Conservation (phyloP, 768 basidiomycete species). For the Boletus sensibilis region DNA sequence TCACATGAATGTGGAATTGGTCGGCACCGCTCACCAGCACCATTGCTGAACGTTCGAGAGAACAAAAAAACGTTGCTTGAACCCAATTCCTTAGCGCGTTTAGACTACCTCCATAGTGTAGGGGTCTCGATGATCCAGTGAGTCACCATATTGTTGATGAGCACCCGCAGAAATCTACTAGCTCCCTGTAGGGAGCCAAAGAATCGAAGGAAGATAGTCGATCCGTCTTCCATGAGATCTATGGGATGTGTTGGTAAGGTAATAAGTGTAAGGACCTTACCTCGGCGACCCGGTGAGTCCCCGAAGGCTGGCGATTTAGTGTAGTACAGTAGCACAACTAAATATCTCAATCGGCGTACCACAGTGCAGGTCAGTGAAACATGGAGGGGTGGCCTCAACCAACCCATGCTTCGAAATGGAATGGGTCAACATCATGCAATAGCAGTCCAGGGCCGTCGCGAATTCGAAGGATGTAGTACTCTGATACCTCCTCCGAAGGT, state of each 20-base stretch:
- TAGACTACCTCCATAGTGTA: not conserved
- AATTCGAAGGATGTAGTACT: not conserved
- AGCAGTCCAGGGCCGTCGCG: not conserved
- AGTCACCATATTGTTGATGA: not conserved
- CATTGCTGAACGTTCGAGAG: too few species aligned
- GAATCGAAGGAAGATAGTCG: not conserved
- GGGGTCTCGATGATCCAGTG: not conserved
- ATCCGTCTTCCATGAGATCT: not conserved
- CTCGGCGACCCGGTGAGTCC: not conserved
- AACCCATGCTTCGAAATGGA: not conserved
- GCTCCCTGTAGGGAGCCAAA: not conserved
- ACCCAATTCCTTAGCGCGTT: not conserved
- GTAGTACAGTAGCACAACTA: not conserved
- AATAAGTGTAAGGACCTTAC: not conserved
- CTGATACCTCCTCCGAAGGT: not conserved
- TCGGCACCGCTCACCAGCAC: too few species aligned
- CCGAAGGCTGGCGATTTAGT: not conserved
- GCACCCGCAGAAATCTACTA: not conserved
- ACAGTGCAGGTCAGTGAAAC: not conserved
- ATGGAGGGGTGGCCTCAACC: not conserved
- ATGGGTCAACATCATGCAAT: not conserved
- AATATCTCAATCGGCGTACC: not conserved
- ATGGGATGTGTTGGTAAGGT: not conserved
- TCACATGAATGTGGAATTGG: too few species aligned
- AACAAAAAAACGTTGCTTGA: too few species aligned